Conservation (phyloP, 495 filamentous ascomycete species). For the Hyaloscypha bicolor region DNA sequence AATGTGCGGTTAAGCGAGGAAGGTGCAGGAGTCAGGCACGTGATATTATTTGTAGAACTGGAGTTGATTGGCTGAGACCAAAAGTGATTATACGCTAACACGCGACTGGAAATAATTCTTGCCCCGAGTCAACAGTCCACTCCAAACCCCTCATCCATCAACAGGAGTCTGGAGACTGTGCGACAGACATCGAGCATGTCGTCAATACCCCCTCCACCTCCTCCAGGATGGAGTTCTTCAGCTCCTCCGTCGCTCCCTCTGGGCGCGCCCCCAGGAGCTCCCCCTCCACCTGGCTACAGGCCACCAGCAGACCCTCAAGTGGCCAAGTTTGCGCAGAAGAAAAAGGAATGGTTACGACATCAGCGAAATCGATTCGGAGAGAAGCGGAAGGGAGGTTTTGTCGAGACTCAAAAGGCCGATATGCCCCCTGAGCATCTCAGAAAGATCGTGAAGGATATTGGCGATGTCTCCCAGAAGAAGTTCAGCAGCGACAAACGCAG, state of each 20-base stretch:
- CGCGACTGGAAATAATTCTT: not conserved
- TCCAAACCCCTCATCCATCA: slow-evolving; percentile 21
- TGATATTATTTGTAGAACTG: not conserved
- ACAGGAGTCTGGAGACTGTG: slow-evolving; percentile 23
- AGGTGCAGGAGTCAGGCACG: not conserved
- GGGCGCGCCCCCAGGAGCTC: slow-evolving; percentile 61
- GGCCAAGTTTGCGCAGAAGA: slow-evolving; percentile 97
- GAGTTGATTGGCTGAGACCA: too few relatives aligned
- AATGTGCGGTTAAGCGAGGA: too few relatives aligned
- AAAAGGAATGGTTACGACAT: slow-evolving; percentile 95
- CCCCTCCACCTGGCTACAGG: slow-evolving; percentile 87
- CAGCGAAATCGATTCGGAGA: slow-evolving; percentile 95
- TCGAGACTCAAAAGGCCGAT: slow-evolving; percentile 97
- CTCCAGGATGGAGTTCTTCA: slow-evolving; percentile 71
- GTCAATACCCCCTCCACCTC: slow-evolving; percentile 73
- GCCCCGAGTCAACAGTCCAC: slow-evolving; percentile 1
- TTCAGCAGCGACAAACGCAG: slow-evolving; percentile 98
- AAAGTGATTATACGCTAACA: too few relatives aligned
- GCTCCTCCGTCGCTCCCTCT: slow-evolving; percentile 71
- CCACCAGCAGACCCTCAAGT: slow-evolving; percentile 83
- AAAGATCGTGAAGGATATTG: slow-evolving; percentile 98
- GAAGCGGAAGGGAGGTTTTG: slow-evolving; percentile 93
- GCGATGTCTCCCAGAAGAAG: slow-evolving; percentile 99
- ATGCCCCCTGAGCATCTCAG: slow-evolving; percentile 98
- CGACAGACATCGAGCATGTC: slow-evolving; percentile 59